Evolutionary conservation across 495 filamentous ascomycete species (phyloP).

Genomic region (Daldinia loculata): DNA sequence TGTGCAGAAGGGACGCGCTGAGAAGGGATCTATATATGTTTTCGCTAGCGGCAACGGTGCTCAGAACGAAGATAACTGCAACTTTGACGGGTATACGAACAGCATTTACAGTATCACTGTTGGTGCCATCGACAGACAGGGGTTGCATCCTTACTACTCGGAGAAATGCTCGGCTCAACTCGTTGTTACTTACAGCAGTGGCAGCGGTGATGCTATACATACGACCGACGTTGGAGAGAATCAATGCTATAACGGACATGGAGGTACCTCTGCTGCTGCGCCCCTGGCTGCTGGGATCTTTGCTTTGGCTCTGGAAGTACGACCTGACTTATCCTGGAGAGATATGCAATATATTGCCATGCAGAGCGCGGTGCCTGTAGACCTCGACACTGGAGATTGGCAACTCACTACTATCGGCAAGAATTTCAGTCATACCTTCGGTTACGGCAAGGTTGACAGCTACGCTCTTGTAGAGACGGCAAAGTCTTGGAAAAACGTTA

Average conservation of each 20-base stretch:
- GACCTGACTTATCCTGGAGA: slow-evolving; percentile 90
- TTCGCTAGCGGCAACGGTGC: slow-evolving; percentile 98
- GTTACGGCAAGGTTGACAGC: slow-evolving; percentile 92
- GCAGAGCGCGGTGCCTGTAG: slow-evolving; percentile 82
- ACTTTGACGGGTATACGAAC: slow-evolving; percentile 99
- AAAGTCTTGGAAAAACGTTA: slow-evolving; percentile 85
- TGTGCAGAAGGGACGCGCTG: slow-evolving; percentile 83
- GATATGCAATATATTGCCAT: slow-evolving; percentile 93
- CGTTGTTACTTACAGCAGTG: slow-evolving; percentile 96
- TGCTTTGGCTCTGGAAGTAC: slow-evolving; percentile 86
- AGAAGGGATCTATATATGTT: slow-evolving; percentile 91
- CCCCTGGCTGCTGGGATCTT: slow-evolving; percentile 91
- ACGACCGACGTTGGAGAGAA: slow-evolving; percentile 93
- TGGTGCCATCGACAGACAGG: slow-evolving; percentile 88
- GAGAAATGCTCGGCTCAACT: slow-evolving; percentile 95
- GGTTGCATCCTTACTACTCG: slow-evolving; percentile 88
- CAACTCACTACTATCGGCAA: slow-evolving; percentile 79
- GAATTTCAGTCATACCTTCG: slow-evolving; percentile 91
- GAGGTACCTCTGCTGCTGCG: slow-evolving; percentile 96
- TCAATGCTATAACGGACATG: slow-evolving; percentile 78
- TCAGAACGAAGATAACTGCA: slow-evolving; percentile 90
- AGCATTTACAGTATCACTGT: slow-evolving; percentile 99
- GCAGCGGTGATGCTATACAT: slow-evolving; percentile 86
- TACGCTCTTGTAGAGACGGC: slow-evolving; percentile 87
- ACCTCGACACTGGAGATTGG: slow-evolving; percentile 77